Percentiles rank a stretch among this genome's conserved stretches.
Evolutionary conservation across 371 early-diverging fungal genomes (phyloP).

Genomic region (Apophysomyces variabilis): DNA sequence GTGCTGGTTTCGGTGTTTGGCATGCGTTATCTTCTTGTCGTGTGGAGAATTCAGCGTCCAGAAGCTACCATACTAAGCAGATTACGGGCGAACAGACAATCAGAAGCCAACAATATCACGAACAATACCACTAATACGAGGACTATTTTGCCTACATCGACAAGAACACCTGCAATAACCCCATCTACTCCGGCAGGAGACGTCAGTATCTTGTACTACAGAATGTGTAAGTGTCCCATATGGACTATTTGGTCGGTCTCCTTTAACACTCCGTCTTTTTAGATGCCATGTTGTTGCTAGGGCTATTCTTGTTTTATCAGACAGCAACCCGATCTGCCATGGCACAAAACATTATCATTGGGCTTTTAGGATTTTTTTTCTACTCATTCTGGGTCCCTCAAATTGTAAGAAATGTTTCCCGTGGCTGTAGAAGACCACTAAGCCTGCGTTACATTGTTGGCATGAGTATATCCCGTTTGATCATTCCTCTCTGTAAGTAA

Average conservation of each 20-base stretch:
- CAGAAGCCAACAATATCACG: conserved; percentile 29
- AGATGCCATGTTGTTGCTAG: conserved; percentile 65
- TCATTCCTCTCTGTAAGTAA: conserved; percentile 64
- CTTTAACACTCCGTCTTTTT: not conserved
- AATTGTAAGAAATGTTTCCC: conserved; percentile 65
- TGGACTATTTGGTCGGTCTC: conserved; percentile 4
- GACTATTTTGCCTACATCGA: conserved; percentile 11
- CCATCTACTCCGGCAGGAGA: conserved; percentile 39
- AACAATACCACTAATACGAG: conserved; percentile 6
- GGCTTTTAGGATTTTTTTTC: conserved; percentile 50
- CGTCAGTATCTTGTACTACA: conserved; percentile 52
- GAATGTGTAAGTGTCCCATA: conserved; percentile 51
- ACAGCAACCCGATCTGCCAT: conserved; percentile 61
- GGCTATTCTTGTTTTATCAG: conserved; percentile 69
- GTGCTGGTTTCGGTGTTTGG: conserved; percentile 73
- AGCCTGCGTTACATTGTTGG: conserved; percentile 64
- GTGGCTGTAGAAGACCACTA: conserved; percentile 68
- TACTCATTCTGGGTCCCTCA: conserved; percentile 88
- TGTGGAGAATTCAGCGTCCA: conserved; percentile 74
- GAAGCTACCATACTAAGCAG: conserved; percentile 32
- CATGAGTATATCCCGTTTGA: conserved; percentile 64
- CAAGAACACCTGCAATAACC: conserved; percentile 20
- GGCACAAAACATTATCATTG: conserved; percentile 54
- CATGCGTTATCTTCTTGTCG: conserved; percentile 75
- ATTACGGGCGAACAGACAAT: conserved; percentile 30